These are phyloP conservation scores for Heritiera fomes DNA, from an alignment of 345 rosid species.

Conservation along the genomic window DNA sequence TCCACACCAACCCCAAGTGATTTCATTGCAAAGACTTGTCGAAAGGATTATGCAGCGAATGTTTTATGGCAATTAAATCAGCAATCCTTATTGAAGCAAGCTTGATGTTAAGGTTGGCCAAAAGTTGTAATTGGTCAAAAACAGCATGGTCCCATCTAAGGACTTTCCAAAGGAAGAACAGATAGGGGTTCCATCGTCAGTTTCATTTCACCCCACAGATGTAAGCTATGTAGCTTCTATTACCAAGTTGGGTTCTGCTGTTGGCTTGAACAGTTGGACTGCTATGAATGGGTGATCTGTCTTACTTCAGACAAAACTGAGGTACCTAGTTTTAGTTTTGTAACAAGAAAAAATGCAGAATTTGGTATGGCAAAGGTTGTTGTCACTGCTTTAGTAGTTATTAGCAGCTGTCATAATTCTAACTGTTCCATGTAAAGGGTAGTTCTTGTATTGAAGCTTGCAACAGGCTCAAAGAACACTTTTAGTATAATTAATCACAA, in stretches of 20 bases:
- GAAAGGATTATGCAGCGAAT: neutral
- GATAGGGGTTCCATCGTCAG: neutral
- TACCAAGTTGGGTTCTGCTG: conserved; percentile 1
- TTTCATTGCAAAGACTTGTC: neutral
- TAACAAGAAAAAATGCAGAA: neutral
- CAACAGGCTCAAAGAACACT: neutral
- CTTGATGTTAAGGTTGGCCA: neutral
- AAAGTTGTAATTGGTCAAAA: neutral
- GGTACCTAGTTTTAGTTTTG: conserved; percentile 4
- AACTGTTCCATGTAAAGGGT: neutral
- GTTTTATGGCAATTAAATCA: neutral
- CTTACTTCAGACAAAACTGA: neutral
- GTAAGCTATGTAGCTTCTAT: neutral
- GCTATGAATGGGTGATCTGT: neutral
- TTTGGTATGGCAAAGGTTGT: neutral
- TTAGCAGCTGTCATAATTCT: neutral
- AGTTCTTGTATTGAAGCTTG: neutral
- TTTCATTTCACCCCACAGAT: neutral
- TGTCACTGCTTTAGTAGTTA: neutral
- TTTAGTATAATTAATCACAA: too few species aligned
- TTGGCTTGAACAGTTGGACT: neutral
- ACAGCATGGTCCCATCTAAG: neutral
- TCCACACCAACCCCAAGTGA: neutral
- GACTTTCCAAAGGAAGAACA: neutral
- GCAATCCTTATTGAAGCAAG: neutral